Conservation (phyloP, 140 eudicot genomes). For the Anethum foeniculum region DNA sequence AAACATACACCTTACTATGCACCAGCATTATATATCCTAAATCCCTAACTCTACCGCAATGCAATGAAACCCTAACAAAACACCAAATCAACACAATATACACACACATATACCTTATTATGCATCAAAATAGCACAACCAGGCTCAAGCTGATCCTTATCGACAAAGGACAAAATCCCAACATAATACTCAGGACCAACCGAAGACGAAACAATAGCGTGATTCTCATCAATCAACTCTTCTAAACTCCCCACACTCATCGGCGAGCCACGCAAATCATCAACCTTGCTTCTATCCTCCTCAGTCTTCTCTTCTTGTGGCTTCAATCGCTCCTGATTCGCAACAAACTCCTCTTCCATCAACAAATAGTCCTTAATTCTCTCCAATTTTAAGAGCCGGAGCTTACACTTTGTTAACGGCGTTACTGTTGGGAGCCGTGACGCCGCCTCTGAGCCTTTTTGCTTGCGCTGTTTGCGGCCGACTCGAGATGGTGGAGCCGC, state of each 20-base stretch:
- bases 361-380: constrained; percentile 73
- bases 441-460: constrained; percentile 77
- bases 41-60: not conserved
- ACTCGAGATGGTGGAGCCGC: constrained; percentile 83
- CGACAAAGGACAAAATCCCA: constrained; percentile 73
- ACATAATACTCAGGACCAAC: constrained; percentile 96
- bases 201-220: constrained; percentile 79
- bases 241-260: constrained; percentile 94
- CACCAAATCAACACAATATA: not conserved
- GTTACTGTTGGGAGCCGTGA: constrained; percentile 73
- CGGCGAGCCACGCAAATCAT: constrained; percentile 76
- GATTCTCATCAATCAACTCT: constrained; percentile 94
- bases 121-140: constrained; percentile 92
- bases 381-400: constrained; percentile 67
- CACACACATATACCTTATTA: constrained; percentile 48
- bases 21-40: not conserved
- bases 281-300: constrained; percentile 80
- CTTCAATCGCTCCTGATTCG: constrained; percentile 81
- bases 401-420: constrained; percentile 67
- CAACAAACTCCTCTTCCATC: constrained; percentile 91
- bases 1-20: not conserved
- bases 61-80: not conserved
- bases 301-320: constrained; percentile 92
- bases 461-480: constrained; percentile 83
- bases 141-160: constrained; percentile 90